These are phyloP conservation scores for Fusarium buharicum DNA, from an alignment of 2,329 filamentous ascomycete species.

Conservation along the genomic window DNA sequence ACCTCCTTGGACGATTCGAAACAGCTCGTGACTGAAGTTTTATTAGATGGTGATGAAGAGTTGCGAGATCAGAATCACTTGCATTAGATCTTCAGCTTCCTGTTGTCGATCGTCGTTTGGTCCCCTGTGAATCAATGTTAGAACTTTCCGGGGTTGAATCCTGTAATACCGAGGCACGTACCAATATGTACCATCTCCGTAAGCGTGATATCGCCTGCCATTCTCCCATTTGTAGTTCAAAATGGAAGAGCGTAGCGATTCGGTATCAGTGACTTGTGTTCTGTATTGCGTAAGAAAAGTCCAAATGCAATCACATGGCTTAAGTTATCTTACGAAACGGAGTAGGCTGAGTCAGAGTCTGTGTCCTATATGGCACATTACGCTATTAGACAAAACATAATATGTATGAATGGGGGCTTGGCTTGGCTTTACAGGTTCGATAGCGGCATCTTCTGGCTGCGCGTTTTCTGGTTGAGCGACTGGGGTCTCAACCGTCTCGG, in stretches of 20 bases:
- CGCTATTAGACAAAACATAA: not conserved
- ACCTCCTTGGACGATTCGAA: conserved; percentile 17
- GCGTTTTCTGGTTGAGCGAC: not conserved
- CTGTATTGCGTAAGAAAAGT: not conserved
- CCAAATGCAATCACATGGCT: not conserved
- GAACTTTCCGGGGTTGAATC: fast-evolving
- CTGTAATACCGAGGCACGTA: not conserved
- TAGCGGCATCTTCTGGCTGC: not conserved
- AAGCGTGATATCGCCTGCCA: conserved; percentile 22
- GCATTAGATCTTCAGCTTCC: conserved; percentile 32
- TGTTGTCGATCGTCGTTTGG: conserved; percentile 30
- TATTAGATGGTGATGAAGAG: not conserved
- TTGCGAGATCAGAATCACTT: fast-evolving
- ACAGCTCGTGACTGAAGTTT: conserved; percentile 11
- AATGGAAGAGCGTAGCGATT: conserved; percentile 24
- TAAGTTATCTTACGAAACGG: conserved; percentile 10
- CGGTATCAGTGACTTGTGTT: conserved; percentile 18
- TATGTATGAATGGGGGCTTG: no score
- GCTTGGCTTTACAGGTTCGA: conserved; percentile 1
- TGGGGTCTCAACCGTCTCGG: not conserved
- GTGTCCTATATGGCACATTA: conserved; percentile 12
- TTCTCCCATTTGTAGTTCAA: conserved; percentile 32
- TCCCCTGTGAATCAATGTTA: conserved; percentile 1
- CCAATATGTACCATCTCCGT: conserved; percentile 29
- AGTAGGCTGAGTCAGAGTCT: conserved; percentile 26